Conservation (phyloP, 1,284 basidiomycete species). For the Termitomyces sp. region DNA sequence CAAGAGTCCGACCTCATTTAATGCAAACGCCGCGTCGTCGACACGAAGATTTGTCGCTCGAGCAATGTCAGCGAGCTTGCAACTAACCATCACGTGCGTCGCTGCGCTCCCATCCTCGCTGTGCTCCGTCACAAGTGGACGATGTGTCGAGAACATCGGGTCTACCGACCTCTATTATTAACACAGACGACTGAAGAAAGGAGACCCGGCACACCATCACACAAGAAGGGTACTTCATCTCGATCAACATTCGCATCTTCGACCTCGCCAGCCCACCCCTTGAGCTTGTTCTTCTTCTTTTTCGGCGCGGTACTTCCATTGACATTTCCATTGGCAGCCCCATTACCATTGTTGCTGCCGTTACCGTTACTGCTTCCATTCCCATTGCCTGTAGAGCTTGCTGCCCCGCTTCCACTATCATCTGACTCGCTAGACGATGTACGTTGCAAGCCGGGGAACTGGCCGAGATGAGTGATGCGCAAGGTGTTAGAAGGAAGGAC, state of each 20-base stretch:
- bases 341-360: neutral
- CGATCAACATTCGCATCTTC: constrained; percentile 27
- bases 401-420: constrained; percentile 4
- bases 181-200: neutral
- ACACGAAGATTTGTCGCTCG: constrained; percentile 75
- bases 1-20: constrained; percentile 84
- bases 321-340: neutral
- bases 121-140: constrained; percentile 49
- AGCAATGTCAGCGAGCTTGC: constrained; percentile 71
- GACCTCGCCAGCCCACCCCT: constrained; percentile 64
- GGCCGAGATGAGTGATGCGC: constrained; percentile 36
- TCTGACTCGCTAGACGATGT: constrained; percentile 18
- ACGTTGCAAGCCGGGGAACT: constrained; percentile 34
- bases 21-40: constrained; percentile 85
- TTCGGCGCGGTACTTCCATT: constrained; percentile 25
- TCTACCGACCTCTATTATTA: constrained; percentile 20
- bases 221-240: constrained; percentile 15
- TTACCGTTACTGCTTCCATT: constrained; percentile 11
- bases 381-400: neutral
- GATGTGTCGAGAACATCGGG: constrained; percentile 37
- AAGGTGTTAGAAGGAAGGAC: constrained; percentile 50
- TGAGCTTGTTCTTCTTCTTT: constrained; percentile 46
- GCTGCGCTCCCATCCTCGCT: constrained; percentile 63
- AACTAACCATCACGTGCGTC: constrained; percentile 58
- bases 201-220: constrained; percentile 27